A percentile compares a stretch with the other conserved stretches of the same genome.
phyloP scores from a whole-genome alignment of 805 yeast species.

The Jamesozyma jinghongensis region DNA sequence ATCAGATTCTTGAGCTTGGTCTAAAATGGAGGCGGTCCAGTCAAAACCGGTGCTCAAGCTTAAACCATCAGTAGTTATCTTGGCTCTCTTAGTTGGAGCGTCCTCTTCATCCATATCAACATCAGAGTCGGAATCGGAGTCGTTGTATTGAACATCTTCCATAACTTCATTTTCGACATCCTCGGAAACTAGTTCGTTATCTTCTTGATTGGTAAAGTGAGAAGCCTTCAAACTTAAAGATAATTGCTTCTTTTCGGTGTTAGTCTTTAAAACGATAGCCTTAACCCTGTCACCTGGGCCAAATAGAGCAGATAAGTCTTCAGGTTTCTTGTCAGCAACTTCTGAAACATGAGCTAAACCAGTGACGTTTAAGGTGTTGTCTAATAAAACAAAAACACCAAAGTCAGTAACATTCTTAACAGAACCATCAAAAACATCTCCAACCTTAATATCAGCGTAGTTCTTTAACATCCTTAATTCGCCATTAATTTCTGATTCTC shows the following conservation, averaged over 20 bases:
- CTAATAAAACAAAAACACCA: conserved; percentile 83
- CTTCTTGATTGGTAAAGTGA: conserved; percentile 46
- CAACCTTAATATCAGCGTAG: conserved; percentile 60
- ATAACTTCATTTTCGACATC: conserved; percentile 19
- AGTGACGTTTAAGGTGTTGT: conserved; percentile 60
- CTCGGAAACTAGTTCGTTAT: not conserved
- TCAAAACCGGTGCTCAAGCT: conserved; percentile 78
- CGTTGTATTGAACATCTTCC: conserved; percentile 27
- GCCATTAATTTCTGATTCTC: conserved; percentile 72
- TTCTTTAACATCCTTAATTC: conserved; percentile 47
- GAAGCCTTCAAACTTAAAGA: conserved; percentile 94
- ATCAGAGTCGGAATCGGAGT: conserved; percentile 13
- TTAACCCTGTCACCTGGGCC: conserved; percentile 87
- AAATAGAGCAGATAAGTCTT: conserved; percentile 56
- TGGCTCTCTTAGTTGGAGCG: conserved; percentile 3
- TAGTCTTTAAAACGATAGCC: conserved; percentile 62
- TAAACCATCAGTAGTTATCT: conserved; percentile 43
- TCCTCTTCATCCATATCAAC: conserved; percentile 28
- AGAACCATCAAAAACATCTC: conserved; percentile 67
- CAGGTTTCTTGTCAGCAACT: conserved; percentile 59
- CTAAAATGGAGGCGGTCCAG: conserved; percentile 88
- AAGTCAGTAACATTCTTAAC: conserved; percentile 72
- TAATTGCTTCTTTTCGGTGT: conserved; percentile 58
- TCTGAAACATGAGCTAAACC: conserved; percentile 86
- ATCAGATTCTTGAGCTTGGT: conserved; percentile 58